Evolutionary conservation across 2,329 filamentous ascomycete genomes (phyloP).

Genomic region (Cladosporium sp.): DNA sequence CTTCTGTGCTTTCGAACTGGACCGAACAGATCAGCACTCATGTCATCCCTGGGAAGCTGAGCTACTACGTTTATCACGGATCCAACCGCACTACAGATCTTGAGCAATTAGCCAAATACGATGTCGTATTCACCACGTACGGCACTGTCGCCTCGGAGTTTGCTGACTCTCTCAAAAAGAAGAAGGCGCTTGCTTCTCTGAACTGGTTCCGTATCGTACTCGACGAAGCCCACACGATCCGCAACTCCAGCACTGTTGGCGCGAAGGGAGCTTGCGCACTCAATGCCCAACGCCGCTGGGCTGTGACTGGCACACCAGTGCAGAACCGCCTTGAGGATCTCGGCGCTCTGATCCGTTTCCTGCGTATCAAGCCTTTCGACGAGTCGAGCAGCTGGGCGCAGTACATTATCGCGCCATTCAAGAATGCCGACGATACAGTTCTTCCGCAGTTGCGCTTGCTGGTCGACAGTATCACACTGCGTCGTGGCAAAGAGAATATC

Average conservation of each 20-base stretch:
- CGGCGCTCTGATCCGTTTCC: conserved; percentile 78
- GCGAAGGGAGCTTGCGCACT: conserved; percentile 81
- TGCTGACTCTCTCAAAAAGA: conserved; percentile 32
- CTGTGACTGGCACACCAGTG: conserved; percentile 93
- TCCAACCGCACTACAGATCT: conserved; percentile 66
- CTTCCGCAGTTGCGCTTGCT: conserved; percentile 81
- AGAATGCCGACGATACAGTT: conserved; percentile 76
- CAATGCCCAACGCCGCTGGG: conserved; percentile 80
- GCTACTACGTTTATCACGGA: conserved; percentile 83
- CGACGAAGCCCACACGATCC: conserved; percentile 92
- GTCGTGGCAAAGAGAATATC: conserved; percentile 87
- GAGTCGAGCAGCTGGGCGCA: conserved; percentile 70
- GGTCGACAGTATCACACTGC: conserved; percentile 89
- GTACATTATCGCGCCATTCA: conserved; percentile 81
- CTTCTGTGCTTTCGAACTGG: conserved; percentile 93
- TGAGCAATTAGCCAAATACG: conserved; percentile 64
- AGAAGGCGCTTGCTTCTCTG: conserved; percentile 67
- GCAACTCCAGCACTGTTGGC: conserved; percentile 74
- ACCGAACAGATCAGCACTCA: conserved; percentile 86
- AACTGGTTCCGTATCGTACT: conserved; percentile 93
- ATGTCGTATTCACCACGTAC: conserved; percentile 90
- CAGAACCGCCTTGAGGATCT: conserved; percentile 92
- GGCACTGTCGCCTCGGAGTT: conserved; percentile 76
- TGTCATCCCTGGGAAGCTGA: conserved; percentile 60
- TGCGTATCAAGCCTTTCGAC: conserved; percentile 81